Evolutionary conservation across 108 stramenopile genomes (phyloP).

Genomic region (Tribonema minus): DNA sequence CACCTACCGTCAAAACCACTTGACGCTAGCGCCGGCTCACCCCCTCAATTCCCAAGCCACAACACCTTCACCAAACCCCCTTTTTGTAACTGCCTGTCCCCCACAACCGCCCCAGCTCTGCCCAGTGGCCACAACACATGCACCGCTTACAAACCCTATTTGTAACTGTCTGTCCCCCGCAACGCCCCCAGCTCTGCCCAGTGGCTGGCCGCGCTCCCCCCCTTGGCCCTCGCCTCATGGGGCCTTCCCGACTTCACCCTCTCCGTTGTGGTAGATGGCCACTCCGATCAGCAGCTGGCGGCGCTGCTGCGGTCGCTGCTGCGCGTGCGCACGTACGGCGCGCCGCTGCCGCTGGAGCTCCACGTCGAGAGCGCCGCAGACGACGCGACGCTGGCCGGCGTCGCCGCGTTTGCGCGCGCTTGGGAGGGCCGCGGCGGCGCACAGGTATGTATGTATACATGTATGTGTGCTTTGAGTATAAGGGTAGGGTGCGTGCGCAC

Average conservation of each 20-base stretch:
- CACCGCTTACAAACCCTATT: no score
- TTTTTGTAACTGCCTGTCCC: no score
- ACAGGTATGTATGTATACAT: not conserved
- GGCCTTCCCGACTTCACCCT: not conserved
- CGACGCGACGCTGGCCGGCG: not conserved
- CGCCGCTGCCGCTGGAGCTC: not conserved
- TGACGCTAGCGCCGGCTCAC: no score
- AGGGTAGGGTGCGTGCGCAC: not conserved
- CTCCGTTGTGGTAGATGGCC: not conserved
- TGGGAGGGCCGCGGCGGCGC: not conserved
- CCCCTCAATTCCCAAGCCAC: no score
- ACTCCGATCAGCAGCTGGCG: not conserved
- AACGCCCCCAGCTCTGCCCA: not conserved
- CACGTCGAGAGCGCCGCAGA: not conserved
- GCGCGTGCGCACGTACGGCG: not conserved
- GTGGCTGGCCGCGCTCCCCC: not conserved
- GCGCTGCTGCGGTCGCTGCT: not conserved
- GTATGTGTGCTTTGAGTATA: not conserved
- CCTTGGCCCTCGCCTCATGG: not conserved
- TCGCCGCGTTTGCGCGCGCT: not conserved
- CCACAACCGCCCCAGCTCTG: no score
- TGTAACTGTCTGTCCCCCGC: no score
- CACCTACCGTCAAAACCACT: no score
- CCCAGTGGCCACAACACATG: no score
- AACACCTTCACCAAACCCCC: no score